Evolutionary conservation across 2,329 filamentous ascomycete genomes (phyloP).

Genomic region (Rhinocladiella similis): DNA sequence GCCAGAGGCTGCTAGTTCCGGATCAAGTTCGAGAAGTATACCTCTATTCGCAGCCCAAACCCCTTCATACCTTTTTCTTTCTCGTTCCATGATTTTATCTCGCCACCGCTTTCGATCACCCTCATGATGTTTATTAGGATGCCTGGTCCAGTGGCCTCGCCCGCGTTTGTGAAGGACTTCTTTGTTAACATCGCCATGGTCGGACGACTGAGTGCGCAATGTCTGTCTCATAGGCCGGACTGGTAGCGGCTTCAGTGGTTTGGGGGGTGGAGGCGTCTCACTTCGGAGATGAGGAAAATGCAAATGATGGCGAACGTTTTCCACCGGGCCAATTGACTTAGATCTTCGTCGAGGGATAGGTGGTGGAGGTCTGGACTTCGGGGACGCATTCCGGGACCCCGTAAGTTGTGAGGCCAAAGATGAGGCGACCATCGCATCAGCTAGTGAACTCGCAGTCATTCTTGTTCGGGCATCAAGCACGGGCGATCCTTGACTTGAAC

Average conservation of each 20-base stretch:
- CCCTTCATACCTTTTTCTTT: constrained; percentile 51
- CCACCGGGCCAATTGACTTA: constrained; percentile 38
- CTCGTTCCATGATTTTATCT: constrained; percentile 44
- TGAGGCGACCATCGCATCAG: constrained; percentile 49
- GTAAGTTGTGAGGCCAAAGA: constrained; percentile 46
- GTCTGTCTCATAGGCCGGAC: constrained; percentile 40
- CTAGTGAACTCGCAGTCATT: constrained; percentile 40
- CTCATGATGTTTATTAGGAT: constrained; percentile 51
- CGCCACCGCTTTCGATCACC: constrained; percentile 49
- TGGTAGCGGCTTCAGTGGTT: constrained; percentile 14
- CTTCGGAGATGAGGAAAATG: constrained; percentile 28
- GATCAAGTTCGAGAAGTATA: constrained; percentile 33
- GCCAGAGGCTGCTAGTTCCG: constrained; percentile 5
- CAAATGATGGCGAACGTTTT: constrained; percentile 26
- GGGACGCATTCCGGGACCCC: constrained; percentile 39
- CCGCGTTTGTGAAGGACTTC: constrained; percentile 32
- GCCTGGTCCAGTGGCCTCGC: constrained; percentile 39
- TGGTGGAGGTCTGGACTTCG: constrained; percentile 37
- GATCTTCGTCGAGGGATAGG: constrained; percentile 41
- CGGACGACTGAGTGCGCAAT: constrained; percentile 39
- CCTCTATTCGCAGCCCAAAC: constrained; percentile 53
- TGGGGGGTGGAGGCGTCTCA: constrained; percentile 24
- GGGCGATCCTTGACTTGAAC: constrained; percentile 2
- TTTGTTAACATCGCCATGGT: constrained; percentile 37
- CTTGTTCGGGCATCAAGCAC: constrained; percentile 9